These are phyloP conservation scores for Hibiscus trionum DNA, from an alignment of 345 rosid species.

Conservation along the genomic window DNA sequence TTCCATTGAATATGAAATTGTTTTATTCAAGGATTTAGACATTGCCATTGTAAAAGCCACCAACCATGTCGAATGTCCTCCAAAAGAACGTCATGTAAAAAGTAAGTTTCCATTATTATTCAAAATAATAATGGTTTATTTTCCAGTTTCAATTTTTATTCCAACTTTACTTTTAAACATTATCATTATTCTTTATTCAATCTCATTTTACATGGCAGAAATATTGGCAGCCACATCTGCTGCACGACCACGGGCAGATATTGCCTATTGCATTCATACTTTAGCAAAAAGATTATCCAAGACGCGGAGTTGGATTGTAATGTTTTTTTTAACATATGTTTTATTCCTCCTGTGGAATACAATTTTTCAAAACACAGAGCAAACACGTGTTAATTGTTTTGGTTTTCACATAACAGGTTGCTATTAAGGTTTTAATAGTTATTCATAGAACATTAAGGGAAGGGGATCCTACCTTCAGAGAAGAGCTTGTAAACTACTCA, in stretches of 20 bases:
- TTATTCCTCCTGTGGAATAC: background rate
- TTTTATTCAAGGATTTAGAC: conserved; percentile 58
- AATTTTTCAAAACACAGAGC: no score
- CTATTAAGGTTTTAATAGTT: conserved; percentile 83
- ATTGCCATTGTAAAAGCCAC: conserved; percentile 96
- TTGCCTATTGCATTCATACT: conserved; percentile 88
- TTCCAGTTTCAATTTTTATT: no score
- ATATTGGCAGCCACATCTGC: conserved; percentile 86
- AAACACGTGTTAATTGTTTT: background rate
- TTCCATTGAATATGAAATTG: background rate
- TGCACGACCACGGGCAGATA: conserved; percentile 84
- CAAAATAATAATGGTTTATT: no score
- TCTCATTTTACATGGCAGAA: conserved; percentile 23
- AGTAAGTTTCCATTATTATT: conserved; percentile 36
- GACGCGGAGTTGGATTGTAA: conserved; percentile 86
- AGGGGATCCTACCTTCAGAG: conserved; percentile 89
- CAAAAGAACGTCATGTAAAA: conserved; percentile 93
- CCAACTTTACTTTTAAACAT: no score
- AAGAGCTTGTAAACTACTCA: conserved; percentile 73
- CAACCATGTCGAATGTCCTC: conserved; percentile 89
- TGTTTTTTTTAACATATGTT: background rate
- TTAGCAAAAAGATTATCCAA: conserved; percentile 78
- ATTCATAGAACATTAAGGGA: conserved; percentile 93
- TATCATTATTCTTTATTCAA: no score
- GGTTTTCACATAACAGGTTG: conserved; percentile 45